These are phyloP conservation scores for Candolleomyces aberdarensis DNA, from an alignment of 768 basidiomycete genomes.

Conservation along the genomic window DNA sequence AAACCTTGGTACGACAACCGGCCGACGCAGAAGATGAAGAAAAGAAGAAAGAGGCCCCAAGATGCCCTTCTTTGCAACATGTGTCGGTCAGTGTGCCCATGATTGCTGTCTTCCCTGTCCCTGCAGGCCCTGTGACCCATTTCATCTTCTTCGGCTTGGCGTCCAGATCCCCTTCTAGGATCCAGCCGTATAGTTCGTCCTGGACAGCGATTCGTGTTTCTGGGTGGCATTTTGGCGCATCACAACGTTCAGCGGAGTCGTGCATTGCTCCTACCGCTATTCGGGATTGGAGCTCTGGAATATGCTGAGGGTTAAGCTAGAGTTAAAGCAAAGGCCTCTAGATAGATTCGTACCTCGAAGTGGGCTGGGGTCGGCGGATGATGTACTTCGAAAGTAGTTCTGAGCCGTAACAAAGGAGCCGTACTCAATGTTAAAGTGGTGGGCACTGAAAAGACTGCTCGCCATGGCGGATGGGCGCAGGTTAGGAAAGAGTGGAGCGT, in stretches of 20 bases:
- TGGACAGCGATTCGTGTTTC: slow-evolving; percentile 6
- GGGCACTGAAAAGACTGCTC: background rate
- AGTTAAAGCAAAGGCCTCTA: background rate
- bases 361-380: background rate
- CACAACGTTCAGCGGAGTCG: slow-evolving; percentile 5
- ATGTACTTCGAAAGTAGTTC: background rate
- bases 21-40: background rate
- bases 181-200: slow-evolving; percentile 2
- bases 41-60: slow-evolving; percentile 12
- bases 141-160: background rate
- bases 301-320: background rate
- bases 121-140: slow-evolving; percentile 9
- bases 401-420: background rate
- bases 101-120: slow-evolving; percentile 3
- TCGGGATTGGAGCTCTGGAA: background rate
- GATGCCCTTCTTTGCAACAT: background rate
- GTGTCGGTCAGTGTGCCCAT: background rate
- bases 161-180: background rate
- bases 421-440: background rate
- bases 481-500: too few relatives aligned
- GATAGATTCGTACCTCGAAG: background rate
- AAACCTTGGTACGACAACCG: background rate
- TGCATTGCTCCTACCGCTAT: slow-evolving; percentile 5
- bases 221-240: background rate
- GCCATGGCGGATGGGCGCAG: background rate